These are phyloP conservation scores for Chlorella variabilis DNA, from an alignment of 163 green algal species.

Conservation along the genomic window DNA sequence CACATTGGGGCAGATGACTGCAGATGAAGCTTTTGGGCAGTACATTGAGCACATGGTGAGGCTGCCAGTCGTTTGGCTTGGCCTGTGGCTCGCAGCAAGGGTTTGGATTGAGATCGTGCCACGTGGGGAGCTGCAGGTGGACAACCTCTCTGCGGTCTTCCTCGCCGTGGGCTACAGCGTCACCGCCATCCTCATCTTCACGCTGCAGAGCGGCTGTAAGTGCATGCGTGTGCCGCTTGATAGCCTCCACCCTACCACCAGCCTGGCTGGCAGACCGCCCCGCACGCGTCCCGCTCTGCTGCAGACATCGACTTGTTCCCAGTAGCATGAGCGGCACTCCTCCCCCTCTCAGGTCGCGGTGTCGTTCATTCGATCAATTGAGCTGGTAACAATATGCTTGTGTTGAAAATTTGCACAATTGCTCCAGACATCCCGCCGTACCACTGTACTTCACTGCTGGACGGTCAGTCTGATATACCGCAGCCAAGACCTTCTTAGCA, in stretches of 20 bases:
- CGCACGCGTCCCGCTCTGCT: background rate
- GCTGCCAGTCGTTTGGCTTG: background rate
- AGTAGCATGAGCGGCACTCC: too few species aligned
- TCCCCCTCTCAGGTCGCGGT: too few species aligned
- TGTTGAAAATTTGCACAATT: too few species aligned
- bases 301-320: background rate
- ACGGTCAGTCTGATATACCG: too few species aligned
- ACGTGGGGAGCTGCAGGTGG: background rate
- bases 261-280: background rate
- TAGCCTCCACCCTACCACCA: background rate
- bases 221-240: too few species aligned
- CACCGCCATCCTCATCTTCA: constrained; percentile 4
- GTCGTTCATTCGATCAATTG: too few species aligned
- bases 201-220: background rate
- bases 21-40: background rate
- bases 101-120: background rate
- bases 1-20: background rate
- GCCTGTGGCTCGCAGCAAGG: too few species aligned
- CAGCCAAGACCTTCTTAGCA: too few species aligned
- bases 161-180: background rate
- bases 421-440: too few species aligned
- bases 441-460: too few species aligned
- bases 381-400: too few species aligned
- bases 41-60: background rate
- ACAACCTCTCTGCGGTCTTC: background rate